These are phyloP conservation scores for Microdochium bolleyi DNA, from an alignment of 2,329 filamentous ascomycete species.

Conservation along the genomic window DNA sequence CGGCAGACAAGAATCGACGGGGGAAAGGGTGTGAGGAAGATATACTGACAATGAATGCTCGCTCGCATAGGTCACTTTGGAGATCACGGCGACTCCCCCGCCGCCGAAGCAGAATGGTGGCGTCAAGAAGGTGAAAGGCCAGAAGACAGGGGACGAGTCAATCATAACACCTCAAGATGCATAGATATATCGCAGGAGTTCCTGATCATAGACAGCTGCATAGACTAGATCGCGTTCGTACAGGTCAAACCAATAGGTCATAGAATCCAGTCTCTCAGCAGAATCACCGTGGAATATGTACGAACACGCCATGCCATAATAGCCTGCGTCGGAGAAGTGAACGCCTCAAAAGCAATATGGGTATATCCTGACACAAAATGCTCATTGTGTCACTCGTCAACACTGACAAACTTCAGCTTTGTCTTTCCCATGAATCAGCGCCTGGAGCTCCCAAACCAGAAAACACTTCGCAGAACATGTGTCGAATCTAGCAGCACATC, in stretches of 20 bases:
- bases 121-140: not conserved
- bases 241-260: too few species aligned
- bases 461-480: not conserved
- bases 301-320: too few species aligned
- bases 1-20: too few species aligned
- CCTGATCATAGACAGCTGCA: not conserved
- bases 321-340: too few species aligned
- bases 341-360: too few species aligned
- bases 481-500: not conserved
- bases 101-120: not conserved
- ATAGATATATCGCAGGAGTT: not conserved
- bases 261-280: too few species aligned
- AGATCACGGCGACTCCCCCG: conserved; percentile 5
- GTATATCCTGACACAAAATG: too few species aligned
- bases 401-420: not conserved
- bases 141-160: not conserved
- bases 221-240: too few species aligned
- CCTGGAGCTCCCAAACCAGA: not conserved
- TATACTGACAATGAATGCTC: too few species aligned
- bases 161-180: not conserved
- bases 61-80: conserved; percentile 2
- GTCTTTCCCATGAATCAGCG: not conserved
- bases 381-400: not conserved
- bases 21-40: too few species aligned
- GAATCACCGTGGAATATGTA: too few species aligned